Evolutionary conservation across 768 basidiomycete species (phyloP), one percentile per base, ranked within the genome.

Genomic region (Tricholoma sp.): DNA sequence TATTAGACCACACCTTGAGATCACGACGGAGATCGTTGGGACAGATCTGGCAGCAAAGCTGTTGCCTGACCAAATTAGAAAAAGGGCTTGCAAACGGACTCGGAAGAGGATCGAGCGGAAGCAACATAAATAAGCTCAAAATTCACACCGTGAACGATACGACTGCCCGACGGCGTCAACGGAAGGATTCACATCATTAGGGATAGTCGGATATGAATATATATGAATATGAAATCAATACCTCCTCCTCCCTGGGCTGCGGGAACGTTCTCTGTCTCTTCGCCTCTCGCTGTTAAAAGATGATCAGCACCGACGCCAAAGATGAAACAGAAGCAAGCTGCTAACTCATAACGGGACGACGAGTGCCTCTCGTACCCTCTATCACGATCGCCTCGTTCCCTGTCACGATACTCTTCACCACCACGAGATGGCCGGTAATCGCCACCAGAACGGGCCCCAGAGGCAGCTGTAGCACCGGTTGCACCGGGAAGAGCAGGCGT

Each of bases 261-360:
- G 79, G 61, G 86, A 88, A 64, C 86, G 85, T 72, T 88, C 86
- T 62, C 86, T 74, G 69, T 87, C 86, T 67, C 85, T 74, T 50
- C 86, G 81, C 72, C 86, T 82, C 74, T 88, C 86, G 65, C 85
- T 83, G 70, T 61, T 29, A 54, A 64, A 67, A 55, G 55, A 52
- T 64, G 60, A 65, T 67, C 61, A 60, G 63, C 54, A 69, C 71
- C 65, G 70, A 61, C 59, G 63, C 27, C 57, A 61, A 66, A 57
- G 61, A 66, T 62, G 61, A 66, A 57, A 64, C 57, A 57, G 63
- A 66, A 62, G 47, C 27, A 49, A 50, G 58, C 27, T 18, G 79
- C 86, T 81, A 63, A 88, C 85, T 91, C 87, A 66, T 89, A 87
- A 59, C 90, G 85, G 55, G 85, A 82, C 54, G 81, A 76, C 61